Evolutionary conservation across 768 basidiomycete species (phyloP), one percentile per base, ranked within the genome.

Genomic region (Pleurotus sapidus): DNA sequence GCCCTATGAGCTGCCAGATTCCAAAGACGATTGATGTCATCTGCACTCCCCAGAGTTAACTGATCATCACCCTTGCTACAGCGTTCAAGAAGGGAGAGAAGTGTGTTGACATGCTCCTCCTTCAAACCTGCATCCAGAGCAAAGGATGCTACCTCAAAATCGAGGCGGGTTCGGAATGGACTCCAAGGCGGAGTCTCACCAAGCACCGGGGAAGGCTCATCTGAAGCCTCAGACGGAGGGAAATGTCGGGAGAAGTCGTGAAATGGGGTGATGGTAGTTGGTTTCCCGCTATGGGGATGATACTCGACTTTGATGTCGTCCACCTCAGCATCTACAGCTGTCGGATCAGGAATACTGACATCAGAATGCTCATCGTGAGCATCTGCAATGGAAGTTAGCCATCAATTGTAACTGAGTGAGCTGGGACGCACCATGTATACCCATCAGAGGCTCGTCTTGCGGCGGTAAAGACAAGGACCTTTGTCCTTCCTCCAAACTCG

Each of bases 81-180:
- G 8, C 40, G 37, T 3, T 60, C 39, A 5, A 69, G 15, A 8
- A 72, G 57, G 3, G 47, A 30, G 20, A 72, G 46, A 3, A 70
- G 38, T 9, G 4, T 27, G 43, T 67, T 57, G 0, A 62, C 61
- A 56, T 66, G 57, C 2, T 30, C 25, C 24, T 60, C 18, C 27
- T 59, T 70, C 14, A 70, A 58, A 7, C 57, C 49, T 20, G 60
- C 63, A 18, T 68, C 58, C 0, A 67, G 60, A 2, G 63, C 59
- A 27, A 71, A 47, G 53, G 70, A 61, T 0, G 67, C 62, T 47
- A 72, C 59, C 42, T 70, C 65, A 46, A 70, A 71, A 57, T 73
- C 66, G 12, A 64, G 38, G 1, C 56, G 48, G 11, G 62, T 60
- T 11, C 24, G 57, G 48, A 70, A 72, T 27, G 68, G 70, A 12